A percentile compares a stretch with the other conserved stretches of the same genome.
These are phyloP conservation scores for Ministeria vibrans DNA, from an alignment of 78 protist genomes.

Conservation along the genomic window DNA sequence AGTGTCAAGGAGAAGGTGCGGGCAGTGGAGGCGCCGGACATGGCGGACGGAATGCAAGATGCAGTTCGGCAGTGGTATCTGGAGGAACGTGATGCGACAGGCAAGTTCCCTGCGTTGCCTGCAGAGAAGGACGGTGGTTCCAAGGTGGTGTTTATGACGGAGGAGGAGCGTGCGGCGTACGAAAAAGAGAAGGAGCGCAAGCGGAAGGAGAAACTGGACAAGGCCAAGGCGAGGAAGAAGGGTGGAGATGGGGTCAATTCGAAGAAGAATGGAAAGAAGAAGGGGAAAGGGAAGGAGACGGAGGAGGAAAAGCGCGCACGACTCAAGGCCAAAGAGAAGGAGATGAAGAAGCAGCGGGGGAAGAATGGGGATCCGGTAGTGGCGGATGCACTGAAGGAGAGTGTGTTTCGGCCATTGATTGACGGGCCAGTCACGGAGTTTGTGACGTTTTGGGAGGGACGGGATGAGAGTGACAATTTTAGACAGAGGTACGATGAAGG, in stretches of 20 bases:
- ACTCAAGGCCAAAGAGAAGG: neutral
- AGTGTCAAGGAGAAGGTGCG: slow-evolving; percentile 1
- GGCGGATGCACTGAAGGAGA: neutral
- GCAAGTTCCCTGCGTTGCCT: slow-evolving; percentile 5
- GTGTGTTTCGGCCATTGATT: neutral
- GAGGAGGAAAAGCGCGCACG: neutral
- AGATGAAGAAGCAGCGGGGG: neutral
- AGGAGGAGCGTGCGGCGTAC: neutral
- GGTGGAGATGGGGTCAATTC: neutral
- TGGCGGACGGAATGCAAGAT: neutral
- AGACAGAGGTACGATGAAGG: neutral
- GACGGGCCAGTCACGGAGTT: neutral
- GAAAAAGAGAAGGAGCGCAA: neutral
- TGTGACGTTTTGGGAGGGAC: neutral
- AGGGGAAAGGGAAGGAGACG: neutral
- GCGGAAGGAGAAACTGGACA: neutral
- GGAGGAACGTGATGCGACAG: slow-evolving; percentile 1
- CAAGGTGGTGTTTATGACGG: neutral
- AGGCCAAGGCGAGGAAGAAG: neutral
- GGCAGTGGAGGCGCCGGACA: neutral
- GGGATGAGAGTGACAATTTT: neutral
- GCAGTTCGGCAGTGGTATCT: neutral
- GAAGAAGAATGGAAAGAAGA: neutral
- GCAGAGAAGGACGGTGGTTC: neutral
- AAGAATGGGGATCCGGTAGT: neutral